phyloP scores from a whole-genome alignment of 202 grass and related monocot species.

The Schoenoplectus tabernaemontani region DNA sequence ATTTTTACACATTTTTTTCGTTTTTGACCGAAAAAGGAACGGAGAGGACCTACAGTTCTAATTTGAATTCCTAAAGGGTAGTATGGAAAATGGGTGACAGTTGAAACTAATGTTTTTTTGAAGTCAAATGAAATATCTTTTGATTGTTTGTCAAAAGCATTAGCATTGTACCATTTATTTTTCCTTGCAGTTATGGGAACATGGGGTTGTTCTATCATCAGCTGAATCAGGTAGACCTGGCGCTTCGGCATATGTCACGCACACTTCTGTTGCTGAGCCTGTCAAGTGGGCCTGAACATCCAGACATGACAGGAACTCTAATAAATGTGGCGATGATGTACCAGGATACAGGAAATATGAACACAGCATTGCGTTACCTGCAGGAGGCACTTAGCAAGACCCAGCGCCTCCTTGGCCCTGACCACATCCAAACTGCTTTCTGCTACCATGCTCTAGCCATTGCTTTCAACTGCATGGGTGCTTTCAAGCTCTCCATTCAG shows the following conservation, averaged over 20 bases:
- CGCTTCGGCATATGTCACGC: slow-evolving; percentile 81
- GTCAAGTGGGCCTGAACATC: slow-evolving; percentile 76
- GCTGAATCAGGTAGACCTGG: slow-evolving; percentile 85
- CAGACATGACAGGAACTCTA: slow-evolving; percentile 80
- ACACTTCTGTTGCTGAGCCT: slow-evolving; percentile 75
- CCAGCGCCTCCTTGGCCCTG: slow-evolving; percentile 71
- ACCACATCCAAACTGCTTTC: slow-evolving; percentile 91
- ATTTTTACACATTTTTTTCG: background rate
- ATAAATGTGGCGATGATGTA: slow-evolving; percentile 99
- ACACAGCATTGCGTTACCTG: slow-evolving; percentile 76
- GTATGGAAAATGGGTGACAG: background rate
- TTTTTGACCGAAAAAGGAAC: background rate
- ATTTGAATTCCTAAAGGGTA: background rate
- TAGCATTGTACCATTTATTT: slow-evolving; percentile 13
- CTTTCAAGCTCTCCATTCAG: slow-evolving; percentile 95
- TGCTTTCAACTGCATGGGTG: slow-evolving; percentile 85
- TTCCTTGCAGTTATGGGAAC: slow-evolving; percentile 73
- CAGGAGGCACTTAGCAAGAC: slow-evolving; percentile 94
- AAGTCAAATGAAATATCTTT: background rate
- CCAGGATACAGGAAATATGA: slow-evolving; percentile 84
- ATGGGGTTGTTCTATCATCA: slow-evolving; percentile 98
- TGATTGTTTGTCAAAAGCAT: background rate
- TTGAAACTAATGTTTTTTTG: background rate
- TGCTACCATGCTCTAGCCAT: slow-evolving; percentile 98
- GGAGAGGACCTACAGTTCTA: background rate